Conservation (phyloP, 257 asterid species). For the Ilex aquifolium region DNA sequence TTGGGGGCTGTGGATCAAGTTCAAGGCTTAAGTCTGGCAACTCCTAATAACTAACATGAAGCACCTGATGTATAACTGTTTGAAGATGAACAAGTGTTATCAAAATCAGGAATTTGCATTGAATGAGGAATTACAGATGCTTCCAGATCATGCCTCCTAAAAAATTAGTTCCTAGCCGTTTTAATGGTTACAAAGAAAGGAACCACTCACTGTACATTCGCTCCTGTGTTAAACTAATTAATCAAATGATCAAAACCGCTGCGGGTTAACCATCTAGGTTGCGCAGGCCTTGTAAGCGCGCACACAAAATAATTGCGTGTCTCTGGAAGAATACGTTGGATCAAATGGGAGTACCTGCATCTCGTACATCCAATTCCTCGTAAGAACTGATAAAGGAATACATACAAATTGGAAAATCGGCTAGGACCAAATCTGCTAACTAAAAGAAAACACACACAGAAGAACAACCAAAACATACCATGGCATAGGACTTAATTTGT, state of each 20-base stretch:
- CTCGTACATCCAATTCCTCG: background rate
- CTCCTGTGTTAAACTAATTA: slow-evolving; percentile 26
- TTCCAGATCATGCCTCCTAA: slow-evolving; percentile 25
- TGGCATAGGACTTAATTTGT: slow-evolving; percentile 53
- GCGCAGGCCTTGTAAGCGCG: slow-evolving; percentile 42
- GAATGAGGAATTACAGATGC: slow-evolving; percentile 14
- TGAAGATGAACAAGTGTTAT: too few relatives aligned
- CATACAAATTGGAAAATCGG: background rate
- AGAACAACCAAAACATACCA: slow-evolving; percentile 37
- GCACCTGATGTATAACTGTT: too few relatives aligned
- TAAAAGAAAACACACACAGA: background rate
- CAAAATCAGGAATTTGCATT: slow-evolving; percentile 21
- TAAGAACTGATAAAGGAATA: background rate
- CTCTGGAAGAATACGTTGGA: slow-evolving; percentile 70
- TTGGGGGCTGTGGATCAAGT: too few relatives aligned
- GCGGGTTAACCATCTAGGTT: slow-evolving; percentile 18
- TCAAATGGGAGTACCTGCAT: slow-evolving; percentile 68
- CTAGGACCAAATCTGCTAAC: too few relatives aligned
- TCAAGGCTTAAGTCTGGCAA: too few relatives aligned
- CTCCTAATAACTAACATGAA: too few relatives aligned
- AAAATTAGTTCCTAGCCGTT: slow-evolving; percentile 20
- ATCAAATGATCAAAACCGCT: slow-evolving; percentile 40
- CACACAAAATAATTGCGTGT: slow-evolving; percentile 70
- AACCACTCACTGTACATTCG: slow-evolving; percentile 44
- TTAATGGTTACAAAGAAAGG: slow-evolving; percentile 10